Evolutionary conservation across 2,329 filamentous ascomycete species (phyloP).

Genomic region (Cladosporium oxysporum): DNA sequence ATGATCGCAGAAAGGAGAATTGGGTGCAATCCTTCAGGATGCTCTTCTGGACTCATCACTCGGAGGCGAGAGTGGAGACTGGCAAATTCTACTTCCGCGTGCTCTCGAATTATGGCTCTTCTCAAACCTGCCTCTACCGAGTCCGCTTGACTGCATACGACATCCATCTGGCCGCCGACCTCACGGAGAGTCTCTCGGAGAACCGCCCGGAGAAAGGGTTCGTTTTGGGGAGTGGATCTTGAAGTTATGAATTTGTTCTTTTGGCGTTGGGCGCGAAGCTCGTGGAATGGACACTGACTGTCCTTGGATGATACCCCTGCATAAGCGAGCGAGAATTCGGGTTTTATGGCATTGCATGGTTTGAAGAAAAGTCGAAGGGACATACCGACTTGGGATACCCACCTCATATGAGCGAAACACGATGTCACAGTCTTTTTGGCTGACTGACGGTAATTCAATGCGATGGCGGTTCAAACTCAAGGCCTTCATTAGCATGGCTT

Average conservation of each 20-base stretch:
- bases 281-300: neutral
- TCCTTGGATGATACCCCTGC: slow-evolving; percentile 12
- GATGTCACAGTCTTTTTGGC: neutral
- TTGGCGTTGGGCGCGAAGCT: neutral
- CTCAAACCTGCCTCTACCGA: slow-evolving; percentile 51
- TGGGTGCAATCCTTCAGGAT: slow-evolving; percentile 46
- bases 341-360: neutral
- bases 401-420: neutral
- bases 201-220: neutral
- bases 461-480: neutral
- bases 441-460: neutral
- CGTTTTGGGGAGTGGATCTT: neutral
- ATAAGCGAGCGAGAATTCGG: slow-evolving; percentile 7
- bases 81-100: slow-evolving; percentile 43
- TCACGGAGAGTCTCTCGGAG: neutral
- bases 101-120: slow-evolving; percentile 46
- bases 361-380: neutral
- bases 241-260: neutral
- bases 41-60: slow-evolving; percentile 29
- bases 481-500: neutral
- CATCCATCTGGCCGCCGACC: neutral
- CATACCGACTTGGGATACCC: neutral
- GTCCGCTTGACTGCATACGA: slow-evolving; percentile 44
- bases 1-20: slow-evolving; percentile 45
- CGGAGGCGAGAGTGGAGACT: neutral